Evolutionary conservation across 75 land plant species (phyloP), one percentile per base, ranked within the genome.

Genomic region (Ceratopteris richardii): DNA sequence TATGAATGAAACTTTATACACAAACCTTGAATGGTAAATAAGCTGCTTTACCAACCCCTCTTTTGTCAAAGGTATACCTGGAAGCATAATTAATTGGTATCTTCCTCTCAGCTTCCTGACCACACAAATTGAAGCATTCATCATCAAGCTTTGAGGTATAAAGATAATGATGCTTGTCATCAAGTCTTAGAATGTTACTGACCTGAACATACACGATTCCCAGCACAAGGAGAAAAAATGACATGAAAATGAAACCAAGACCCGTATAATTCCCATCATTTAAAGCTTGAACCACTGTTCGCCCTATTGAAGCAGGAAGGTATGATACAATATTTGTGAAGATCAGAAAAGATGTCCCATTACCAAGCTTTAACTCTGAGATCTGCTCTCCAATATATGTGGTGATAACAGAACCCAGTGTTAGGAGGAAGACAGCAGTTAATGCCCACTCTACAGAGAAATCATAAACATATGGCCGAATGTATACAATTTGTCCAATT

Each of bases 201-300:
- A 87, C 99, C 93, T 95, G 99, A 41, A 95, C 97, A 80, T 95
- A 95, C 1, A 95, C 99, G 69, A 95, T 95, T 17, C 99, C 88
- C 54, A 95, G 81, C 36, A 95, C 97, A 26, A 95, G 78, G 14
- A 86, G 73, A 46, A 90, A 69, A 72, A 95, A 95, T 21, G 92
- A 84, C 24, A 80, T 31, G 20, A 90, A 26, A 50, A 82, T 77
- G 27, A 71, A 64, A 26, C 53, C 71, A 24, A 95, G 76, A 40
- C 99, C 99, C 59, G 89, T 37, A 60, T 95, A 95, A 48, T 95
- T 95, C 19, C 88, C 92, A 69, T 90, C 97, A 53, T 78, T 80
- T 47, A 84, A 73, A 31, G 81, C 99, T 64, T 95, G 77, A 27
- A 82, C 73, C 26, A 72, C 66, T 5, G 99, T 90, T 60, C 97